Evolutionary conservation across 495 filamentous ascomycete species (phyloP).

Genomic region (Xanthoparmelia taractica): DNA sequence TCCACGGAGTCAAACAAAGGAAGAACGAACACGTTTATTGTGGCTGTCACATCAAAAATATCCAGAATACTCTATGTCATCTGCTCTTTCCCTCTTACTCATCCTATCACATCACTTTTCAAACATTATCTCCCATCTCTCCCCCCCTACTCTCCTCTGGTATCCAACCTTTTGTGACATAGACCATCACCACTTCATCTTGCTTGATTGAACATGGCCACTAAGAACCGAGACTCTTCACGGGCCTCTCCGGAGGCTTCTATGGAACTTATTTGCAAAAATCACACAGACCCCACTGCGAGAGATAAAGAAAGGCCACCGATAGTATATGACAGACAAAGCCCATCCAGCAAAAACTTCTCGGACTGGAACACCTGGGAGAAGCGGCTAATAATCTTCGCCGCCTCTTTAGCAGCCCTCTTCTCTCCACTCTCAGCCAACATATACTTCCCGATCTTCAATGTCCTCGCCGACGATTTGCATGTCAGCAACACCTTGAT

Average conservation of each 20-base stretch:
- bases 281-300: neutral
- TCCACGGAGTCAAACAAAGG: too few species aligned
- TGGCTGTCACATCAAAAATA: too few species aligned
- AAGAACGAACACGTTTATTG: too few species aligned
- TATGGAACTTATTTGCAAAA: neutral
- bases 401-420: conserved; percentile 5
- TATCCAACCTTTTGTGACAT: neutral
- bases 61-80: too few species aligned
- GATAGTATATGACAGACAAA: neutral
- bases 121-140: neutral
- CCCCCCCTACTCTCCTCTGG: too few species aligned
- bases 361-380: neutral
- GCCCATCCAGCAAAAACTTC: neutral
- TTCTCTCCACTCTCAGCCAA: conserved; percentile 39
- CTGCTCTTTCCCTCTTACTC: too few species aligned
- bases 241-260: neutral
- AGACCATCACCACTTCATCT: neutral
- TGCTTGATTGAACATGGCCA: neutral
- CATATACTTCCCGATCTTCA: conserved; percentile 44
- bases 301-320: neutral
- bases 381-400: neutral
- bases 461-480: conserved; percentile 34
- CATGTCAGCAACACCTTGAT: conserved; percentile 35
- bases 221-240: neutral
- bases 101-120: too few species aligned